Conservation (phyloP, 2,329 filamentous ascomycete genomes). For the Botrytis squamosa region DNA sequence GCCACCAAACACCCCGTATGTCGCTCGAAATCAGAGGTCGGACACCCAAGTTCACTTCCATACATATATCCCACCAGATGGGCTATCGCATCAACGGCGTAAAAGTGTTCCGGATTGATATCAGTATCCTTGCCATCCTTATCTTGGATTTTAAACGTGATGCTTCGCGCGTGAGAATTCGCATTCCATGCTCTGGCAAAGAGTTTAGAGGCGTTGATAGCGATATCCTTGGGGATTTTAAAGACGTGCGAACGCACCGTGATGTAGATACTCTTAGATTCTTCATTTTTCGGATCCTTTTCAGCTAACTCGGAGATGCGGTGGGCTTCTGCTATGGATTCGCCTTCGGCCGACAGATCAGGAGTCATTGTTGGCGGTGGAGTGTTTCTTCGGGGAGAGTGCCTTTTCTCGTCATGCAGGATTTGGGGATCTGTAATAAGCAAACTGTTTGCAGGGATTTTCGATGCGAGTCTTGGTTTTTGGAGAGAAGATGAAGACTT, state of each 20-base stretch:
- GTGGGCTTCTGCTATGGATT: background rate
- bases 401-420: background rate
- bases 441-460: background rate
- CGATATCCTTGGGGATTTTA: background rate
- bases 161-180: background rate
- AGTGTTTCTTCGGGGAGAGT: background rate
- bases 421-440: background rate
- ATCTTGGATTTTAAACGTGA: background rate
- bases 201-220: background rate
- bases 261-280: background rate
- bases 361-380: background rate
- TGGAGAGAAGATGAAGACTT: background rate
- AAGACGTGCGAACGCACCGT: background rate
- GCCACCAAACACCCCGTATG: background rate
- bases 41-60: background rate
- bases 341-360: background rate
- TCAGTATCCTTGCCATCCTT: background rate
- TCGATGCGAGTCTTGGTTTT: background rate
- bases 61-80: background rate
- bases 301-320: background rate
- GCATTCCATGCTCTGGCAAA: background rate
- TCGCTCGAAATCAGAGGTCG: background rate
- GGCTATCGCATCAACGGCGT: background rate
- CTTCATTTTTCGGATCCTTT: rapidly evolving
- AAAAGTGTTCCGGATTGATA: background rate